Conservation (phyloP, 768 basidiomycete species). For the Pleurotus ostreatus region DNA sequence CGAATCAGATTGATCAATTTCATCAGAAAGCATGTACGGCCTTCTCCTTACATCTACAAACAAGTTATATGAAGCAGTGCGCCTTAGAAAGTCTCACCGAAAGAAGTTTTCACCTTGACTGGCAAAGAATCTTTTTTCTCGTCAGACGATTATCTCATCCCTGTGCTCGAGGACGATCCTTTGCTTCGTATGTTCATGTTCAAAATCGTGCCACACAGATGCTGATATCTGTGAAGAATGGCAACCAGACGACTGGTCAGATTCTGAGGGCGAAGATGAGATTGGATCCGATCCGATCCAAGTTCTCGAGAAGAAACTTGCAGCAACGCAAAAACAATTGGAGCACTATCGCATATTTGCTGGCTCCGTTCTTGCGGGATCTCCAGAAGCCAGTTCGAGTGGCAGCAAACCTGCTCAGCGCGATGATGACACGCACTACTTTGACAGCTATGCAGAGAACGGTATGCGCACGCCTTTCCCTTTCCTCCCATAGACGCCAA, state of each 20-base stretch:
- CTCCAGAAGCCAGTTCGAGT: slow-evolving; percentile 27
- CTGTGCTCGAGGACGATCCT: slow-evolving; percentile 82
- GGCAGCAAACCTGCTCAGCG: slow-evolving; percentile 29
- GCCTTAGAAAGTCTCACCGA: slow-evolving; percentile 49
- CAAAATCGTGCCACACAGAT: neutral
- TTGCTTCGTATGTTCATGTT: slow-evolving; percentile 68
- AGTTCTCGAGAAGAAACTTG: slow-evolving; percentile 59
- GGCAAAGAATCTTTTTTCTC: slow-evolving; percentile 61
- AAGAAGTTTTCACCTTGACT: slow-evolving; percentile 41
- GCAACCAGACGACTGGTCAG: slow-evolving; percentile 76
- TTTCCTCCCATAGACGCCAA: no score
- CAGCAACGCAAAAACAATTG: slow-evolving; percentile 54
- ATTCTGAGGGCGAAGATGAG: slow-evolving; percentile 44
- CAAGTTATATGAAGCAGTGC: no score
- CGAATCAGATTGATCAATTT: slow-evolving; percentile 83
- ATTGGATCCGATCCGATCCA: slow-evolving; percentile 45
- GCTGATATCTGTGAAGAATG: slow-evolving; percentile 8
- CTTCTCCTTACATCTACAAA: neutral
- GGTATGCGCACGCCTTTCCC: slow-evolving; percentile 39
- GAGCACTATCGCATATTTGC: slow-evolving; percentile 59
- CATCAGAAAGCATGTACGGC: slow-evolving; percentile 68
- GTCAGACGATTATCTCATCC: slow-evolving; percentile 79
- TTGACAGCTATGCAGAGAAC: slow-evolving; percentile 84
- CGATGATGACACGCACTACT: slow-evolving; percentile 94
- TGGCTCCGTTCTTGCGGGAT: slow-evolving; percentile 33